Conservation (phyloP, 306 rosid genomes). For the Prosopis cineraria region DNA sequence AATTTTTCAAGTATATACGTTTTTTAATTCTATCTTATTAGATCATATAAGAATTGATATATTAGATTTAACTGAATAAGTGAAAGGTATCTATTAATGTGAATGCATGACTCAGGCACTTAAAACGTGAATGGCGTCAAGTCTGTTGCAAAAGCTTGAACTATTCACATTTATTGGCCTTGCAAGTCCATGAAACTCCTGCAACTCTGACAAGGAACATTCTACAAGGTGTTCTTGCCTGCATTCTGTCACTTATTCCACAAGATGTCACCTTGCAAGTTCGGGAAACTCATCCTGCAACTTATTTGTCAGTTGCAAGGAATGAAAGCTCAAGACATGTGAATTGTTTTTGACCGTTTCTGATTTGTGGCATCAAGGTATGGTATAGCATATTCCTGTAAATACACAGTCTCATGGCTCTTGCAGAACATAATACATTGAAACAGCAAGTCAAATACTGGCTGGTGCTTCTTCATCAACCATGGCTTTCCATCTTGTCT, state of each 20-base stretch:
- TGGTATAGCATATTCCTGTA: not conserved
- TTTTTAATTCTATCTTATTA: no score
- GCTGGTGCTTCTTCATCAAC: not conserved
- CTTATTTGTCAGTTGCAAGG: not conserved
- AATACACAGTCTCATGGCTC: not conserved
- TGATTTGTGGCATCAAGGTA: not conserved
- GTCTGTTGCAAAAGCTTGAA: not conserved
- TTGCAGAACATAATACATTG: not conserved
- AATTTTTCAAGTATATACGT: no score
- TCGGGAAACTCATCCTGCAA: no score
- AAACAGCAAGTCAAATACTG: not conserved
- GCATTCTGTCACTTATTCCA: not conserved
- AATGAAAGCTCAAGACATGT: not conserved
- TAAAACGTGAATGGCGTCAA: not conserved
- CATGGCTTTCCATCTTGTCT: not conserved
- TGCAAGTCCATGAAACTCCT: not conserved
- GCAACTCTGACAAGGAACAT: not conserved
- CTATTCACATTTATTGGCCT: not conserved
- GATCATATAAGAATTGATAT: no score
- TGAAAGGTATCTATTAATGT: not conserved
- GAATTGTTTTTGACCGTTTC: not conserved
- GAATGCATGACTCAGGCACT: not conserved
- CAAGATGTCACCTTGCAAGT: no score
- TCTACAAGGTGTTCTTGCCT: not conserved
- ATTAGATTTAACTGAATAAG: no score